Base-by-base conservation (phyloP, 345 rosid genomes). In the Rhodamnia argentea region DNA sequence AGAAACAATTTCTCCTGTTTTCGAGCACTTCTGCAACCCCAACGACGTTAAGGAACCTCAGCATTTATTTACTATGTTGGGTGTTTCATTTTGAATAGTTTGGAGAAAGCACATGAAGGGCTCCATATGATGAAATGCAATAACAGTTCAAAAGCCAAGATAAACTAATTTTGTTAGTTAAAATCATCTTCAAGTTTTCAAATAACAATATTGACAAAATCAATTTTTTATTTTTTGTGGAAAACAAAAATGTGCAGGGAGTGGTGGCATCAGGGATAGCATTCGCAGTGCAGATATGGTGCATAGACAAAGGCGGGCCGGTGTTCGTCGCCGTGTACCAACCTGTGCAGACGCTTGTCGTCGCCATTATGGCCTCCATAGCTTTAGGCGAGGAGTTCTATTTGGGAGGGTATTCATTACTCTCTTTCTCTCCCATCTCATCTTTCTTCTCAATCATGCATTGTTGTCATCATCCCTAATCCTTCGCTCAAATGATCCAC, bases 211-310 rank as follows among this genome's bases (percentile, higher is more conserved):
- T 16, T 32, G 76, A 29, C 44, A 64, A 15, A 42, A 64, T 64
- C 75, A 18, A 32, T 22, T 22, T 10, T 70, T 70, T 27, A 13
- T 83, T 55, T 23, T 83, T 55, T 23, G 26, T 58, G 56, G 27
- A 24, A 14, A 62, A 18, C 14, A 52, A 44, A 40, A 37, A 40
- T 27, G 42, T 91, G 88, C 93, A 97, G 99, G 99, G 99, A 86
- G 95, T 97, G 84, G 99, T 97, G 58, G 99, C 99, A 42, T 97
- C 99, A 23, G 98, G 99, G 82, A 95, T 97, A 83, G 99, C 98
- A 22, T 97, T 97, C 89, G 99, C 99, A 55, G 97, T 97, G 83
- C 99, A 97, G 94, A 97, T 94, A 89, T 97, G 99, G 99, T 97
- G 99, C 90, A 97, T 97, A 55, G 94, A 96, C 91, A 94, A 96